Evolutionary conservation across 805 yeast genomes (phyloP).

Genomic region (Candida nitratophila): DNA sequence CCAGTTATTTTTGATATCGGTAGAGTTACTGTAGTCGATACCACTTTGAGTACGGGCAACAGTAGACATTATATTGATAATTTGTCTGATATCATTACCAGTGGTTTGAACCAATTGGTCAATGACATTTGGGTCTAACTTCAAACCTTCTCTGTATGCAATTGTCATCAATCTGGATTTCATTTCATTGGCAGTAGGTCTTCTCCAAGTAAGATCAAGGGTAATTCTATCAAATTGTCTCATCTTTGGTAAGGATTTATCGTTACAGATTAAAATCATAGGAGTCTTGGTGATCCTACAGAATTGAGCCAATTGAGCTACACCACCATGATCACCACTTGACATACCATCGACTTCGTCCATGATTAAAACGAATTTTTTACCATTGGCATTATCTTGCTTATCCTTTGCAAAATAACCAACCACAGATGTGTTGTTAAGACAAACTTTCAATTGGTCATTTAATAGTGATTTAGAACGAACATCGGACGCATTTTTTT

Average conservation of each 20-base stretch:
- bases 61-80: conserved; percentile 81
- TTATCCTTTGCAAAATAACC: conserved; percentile 52
- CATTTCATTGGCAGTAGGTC: conserved; percentile 81
- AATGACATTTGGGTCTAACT: conserved; percentile 71
- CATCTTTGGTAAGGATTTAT: conserved; percentile 89
- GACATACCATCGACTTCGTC: conserved; percentile 99
- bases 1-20: conserved; percentile 63
- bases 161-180: conserved; percentile 84
- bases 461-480: conserved; percentile 76
- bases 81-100: conserved; percentile 88
- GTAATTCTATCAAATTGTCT: conserved; percentile 86
- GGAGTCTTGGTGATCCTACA: conserved; percentile 86
- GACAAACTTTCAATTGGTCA: conserved; percentile 57
- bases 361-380: conserved; percentile 80
- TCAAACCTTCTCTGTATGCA: conserved; percentile 76
- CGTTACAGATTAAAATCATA: conserved; percentile 89
- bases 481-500: conserved; percentile 83
- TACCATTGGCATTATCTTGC: conserved; percentile 29
- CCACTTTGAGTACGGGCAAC: conserved; percentile 66
- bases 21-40: conserved; percentile 59
- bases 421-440: conserved; percentile 75
- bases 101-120: conserved; percentile 83
- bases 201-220: conserved; percentile 73
- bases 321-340: conserved; percentile 98
- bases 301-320: conserved; percentile 84